phyloP scores from a whole-genome alignment of 352 stramenopile species.

The Phytophthora uliginosa region DNA sequence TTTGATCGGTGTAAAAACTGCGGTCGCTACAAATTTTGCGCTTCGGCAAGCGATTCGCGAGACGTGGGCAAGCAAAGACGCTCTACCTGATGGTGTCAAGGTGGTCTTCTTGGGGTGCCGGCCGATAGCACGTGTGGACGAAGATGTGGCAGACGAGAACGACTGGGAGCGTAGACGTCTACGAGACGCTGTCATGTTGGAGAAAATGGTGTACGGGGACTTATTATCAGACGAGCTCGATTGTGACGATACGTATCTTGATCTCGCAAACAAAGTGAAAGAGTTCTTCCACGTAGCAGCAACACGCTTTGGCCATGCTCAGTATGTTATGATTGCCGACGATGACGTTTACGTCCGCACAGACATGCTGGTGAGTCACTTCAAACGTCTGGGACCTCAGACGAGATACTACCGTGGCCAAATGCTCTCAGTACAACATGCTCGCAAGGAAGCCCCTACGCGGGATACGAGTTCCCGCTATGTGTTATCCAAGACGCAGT shows the following conservation, averaged over 20 bases:
- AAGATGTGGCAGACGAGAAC: background rate
- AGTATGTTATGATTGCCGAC: conserved; percentile 69
- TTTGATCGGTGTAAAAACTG: conserved; percentile 41
- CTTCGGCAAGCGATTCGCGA: conserved; percentile 44
- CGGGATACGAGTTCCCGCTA: background rate
- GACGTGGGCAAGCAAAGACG: conserved; percentile 31
- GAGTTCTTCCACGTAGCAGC: conserved; percentile 46
- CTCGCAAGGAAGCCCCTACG: background rate
- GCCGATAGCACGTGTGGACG: background rate
- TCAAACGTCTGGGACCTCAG: background rate
- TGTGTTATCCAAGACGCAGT: conserved; percentile 31
- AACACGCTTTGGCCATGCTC: conserved; percentile 4
- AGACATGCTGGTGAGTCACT: conserved; percentile 27
- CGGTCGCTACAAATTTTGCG: conserved; percentile 24
- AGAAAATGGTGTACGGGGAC: conserved; percentile 47
- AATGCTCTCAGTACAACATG: conserved; percentile 23
- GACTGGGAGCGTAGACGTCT: background rate
- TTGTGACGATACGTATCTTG: conserved; percentile 49
- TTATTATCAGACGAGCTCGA: conserved; percentile 49
- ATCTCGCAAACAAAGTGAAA: conserved; percentile 50
- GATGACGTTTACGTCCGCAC: conserved; percentile 65
- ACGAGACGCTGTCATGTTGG: conserved; percentile 3
- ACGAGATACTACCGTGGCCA: conserved; percentile 43
- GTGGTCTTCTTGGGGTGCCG: conserved; percentile 40
- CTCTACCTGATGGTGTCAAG: conserved; percentile 5